Evolutionary conservation across 768 basidiomycete genomes (phyloP), one percentile per base, ranked within the genome.

Genomic region (Boletus bicolor): DNA sequence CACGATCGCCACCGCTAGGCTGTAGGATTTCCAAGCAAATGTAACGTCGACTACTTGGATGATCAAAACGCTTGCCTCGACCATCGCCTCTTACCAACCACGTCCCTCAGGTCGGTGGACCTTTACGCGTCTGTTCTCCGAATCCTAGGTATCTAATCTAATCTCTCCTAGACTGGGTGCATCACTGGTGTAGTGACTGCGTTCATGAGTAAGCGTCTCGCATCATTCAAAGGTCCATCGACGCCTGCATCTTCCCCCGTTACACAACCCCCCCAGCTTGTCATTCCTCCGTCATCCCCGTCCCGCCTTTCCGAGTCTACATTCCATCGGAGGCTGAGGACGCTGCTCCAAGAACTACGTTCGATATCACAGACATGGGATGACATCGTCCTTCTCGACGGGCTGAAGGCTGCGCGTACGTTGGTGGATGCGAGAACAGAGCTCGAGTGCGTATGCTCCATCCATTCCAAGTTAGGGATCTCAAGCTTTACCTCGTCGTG

Each of bases 341-440:
- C 82, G 2, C 72, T 82, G 4, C 71, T 95, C 35, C 83, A 82
- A 34, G 91, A 94, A 61, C 65, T 94, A 15, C 81, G 80, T 2
- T 72, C 75, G 12, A 77, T 82, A 17, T 72, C 86, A 9, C 77
- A 82, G 54, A 88, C 84, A 50, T 96, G 93, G 93, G 88, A 93
- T 60, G 87, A 93, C 61, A 76, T 94, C 43, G 84, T 93, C 1
- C 76, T 88, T 10, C 65, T 86, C 14, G 91, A 95, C 65, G 93
- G 93, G 8, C 72, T 92, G 38, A 90, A 85, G 61, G 82, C 87
- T n/a, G 82, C 81, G 8, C 84, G 80, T 56, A 82, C 76, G 51
- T 75, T 93, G 35, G 79, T 91, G 3, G 90, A 95, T 64, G 73
- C 87, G 17, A 79, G 89, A 19, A 96, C 93, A 15, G 89, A 92